Evolutionary conservation across 2,329 filamentous ascomycete species (phyloP), one percentile per base, ranked within the genome.

Genomic region (Plectosphaerella plurivora): DNA sequence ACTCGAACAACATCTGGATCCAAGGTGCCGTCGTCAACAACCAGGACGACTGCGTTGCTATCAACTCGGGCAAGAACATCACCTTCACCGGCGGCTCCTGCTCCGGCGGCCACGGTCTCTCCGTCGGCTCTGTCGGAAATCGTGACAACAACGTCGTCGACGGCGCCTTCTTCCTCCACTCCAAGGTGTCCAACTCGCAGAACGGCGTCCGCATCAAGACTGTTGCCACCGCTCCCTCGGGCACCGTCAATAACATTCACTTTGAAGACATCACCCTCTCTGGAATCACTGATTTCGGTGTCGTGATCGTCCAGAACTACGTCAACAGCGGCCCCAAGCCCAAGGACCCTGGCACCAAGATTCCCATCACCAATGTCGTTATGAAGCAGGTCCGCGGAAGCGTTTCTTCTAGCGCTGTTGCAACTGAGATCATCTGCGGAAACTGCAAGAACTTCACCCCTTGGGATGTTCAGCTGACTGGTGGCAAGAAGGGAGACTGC

Each of bases 21-120:
- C 69, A 68, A 22, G 74, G 74, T 37, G 77, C 78, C 36, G 73
- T 70, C 33, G 72, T 84, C 49, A 74, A 80, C 62, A 84, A 84
- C 69, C 81, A 84, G 66, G 81, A 84, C 51, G 81, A 84, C 60
- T 84, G 81, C 58, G 68, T 84, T 6, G 80, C 81, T 25, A 64
- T 81, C 55, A 84, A 82, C 68, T 81, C 76, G 2, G 76, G 75
- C 5, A 70, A 64, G n/a, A 65, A 74, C 56, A 77, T 79, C 55
- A 70, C 67, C 36, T 76, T 78, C 62, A 70, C 64, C 16, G 67
- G 65, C 37, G 68, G 72, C 5, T 65, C 68, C 60, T 78, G 76
- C 66, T 71, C 65, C 36, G 71, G 72, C 36, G 71, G 72, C 3
- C 72, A 74, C 53, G 72, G 72, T 39, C 63, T 75, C 14, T 72